phyloP scores from a whole-genome alignment of 2,329 filamentous ascomycete species.

The Paecilomyces fulvus region DNA sequence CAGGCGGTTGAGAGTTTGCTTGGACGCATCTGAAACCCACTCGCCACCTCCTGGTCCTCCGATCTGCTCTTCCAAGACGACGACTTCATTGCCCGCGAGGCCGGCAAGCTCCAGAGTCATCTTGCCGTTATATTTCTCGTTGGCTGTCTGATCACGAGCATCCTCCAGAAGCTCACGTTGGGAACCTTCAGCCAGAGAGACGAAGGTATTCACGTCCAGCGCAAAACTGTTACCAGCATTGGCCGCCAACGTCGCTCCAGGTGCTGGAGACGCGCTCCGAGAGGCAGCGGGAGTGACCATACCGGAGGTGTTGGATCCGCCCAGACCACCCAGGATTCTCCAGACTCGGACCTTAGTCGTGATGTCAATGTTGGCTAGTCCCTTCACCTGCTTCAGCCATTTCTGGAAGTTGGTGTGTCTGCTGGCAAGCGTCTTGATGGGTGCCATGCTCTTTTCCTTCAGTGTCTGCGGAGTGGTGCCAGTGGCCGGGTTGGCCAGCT shows the following conservation, averaged over 20 bases:
- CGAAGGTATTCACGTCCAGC: constrained; percentile 56
- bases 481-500: constrained; percentile 56
- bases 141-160: constrained; percentile 60
- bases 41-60: constrained; percentile 46
- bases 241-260: constrained; percentile 33
- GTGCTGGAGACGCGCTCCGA: constrained; percentile 36
- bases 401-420: constrained; percentile 59
- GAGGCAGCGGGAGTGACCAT: constrained; percentile 37
- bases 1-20: constrained; percentile 35
- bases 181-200: constrained; percentile 51
- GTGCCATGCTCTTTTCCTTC: constrained; percentile 52
- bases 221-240: constrained; percentile 44
- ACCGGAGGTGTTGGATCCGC: constrained; percentile 36
- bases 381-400: constrained; percentile 71
- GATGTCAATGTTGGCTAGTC: constrained; percentile 56
- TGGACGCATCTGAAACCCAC: constrained; percentile 45
- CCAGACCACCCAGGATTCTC: constrained; percentile 46
- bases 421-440: constrained; percentile 62
- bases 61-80: constrained; percentile 77
- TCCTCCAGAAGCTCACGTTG: constrained; percentile 57
- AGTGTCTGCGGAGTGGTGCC: constrained; percentile 51
- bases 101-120: constrained; percentile 57
- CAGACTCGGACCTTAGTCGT: constrained; percentile 70
- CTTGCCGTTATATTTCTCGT: constrained; percentile 69
- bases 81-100: constrained; percentile 61